Percentiles rank a stretch among this genome's conserved stretches.
Evolutionary conservation across 192 early-diverging fungal genomes (phyloP).

Genomic region (Linnemannia elongata): DNA sequence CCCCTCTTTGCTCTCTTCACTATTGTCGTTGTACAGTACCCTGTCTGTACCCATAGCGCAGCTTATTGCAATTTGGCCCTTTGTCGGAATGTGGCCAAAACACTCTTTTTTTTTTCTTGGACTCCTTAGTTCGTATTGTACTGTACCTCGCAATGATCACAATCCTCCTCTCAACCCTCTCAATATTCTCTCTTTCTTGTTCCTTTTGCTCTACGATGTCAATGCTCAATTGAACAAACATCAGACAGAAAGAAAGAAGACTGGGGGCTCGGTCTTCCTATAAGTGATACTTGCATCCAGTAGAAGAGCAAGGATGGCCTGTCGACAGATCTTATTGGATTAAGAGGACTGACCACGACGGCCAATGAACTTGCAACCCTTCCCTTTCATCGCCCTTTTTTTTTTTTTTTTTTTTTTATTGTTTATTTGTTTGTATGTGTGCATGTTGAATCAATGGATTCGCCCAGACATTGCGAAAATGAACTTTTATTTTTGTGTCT

Average conservation of each 20-base stretch:
- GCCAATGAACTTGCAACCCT: not conserved
- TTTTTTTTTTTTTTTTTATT: not conserved
- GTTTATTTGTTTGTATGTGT: not conserved
- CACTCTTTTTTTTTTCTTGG: not conserved
- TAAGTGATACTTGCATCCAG: not conserved
- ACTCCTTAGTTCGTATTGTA: not conserved
- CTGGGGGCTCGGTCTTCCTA: too few relatives aligned
- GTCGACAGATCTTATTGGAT: not conserved
- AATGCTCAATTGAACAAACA: not conserved
- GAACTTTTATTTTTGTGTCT: too few relatives aligned
- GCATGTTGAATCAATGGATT: not conserved
- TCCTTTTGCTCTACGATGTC: not conserved
- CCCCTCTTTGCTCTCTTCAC: too few relatives aligned
- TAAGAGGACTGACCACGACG: not conserved
- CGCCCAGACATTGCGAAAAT: not conserved
- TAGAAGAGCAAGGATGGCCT: not conserved
- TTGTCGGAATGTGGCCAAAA: constrained; percentile 7
- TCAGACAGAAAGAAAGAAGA: not conserved
- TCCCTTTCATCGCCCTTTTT: not conserved
- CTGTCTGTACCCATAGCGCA: not conserved
- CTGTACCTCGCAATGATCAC: not conserved
- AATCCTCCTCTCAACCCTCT: not conserved
- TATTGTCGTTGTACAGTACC: not conserved
- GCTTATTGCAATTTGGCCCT: constrained; percentile 2
- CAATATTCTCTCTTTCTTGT: not conserved